Base-by-base conservation (phyloP, 441 rosid species). In the Jatropha multifida region DNA sequence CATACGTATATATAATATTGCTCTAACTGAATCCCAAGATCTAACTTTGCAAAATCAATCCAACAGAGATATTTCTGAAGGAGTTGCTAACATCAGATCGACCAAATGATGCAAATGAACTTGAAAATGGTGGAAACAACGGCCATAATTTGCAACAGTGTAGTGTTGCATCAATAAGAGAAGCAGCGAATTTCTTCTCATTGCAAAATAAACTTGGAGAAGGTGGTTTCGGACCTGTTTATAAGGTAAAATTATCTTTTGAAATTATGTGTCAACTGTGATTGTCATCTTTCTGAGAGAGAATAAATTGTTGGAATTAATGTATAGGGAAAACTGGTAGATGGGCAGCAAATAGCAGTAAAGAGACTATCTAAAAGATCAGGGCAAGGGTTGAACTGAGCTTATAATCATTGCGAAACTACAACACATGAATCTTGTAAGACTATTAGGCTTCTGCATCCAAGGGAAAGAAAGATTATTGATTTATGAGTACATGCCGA, bases 351-450 rank as follows among this genome's bases (percentile, higher is more conserved):
- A 51, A 82, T 87, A 58, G 92, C 90, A 1, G 84, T 87, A 9
- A 87, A 87, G 72, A 87, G 90, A 68, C 82, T 84, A 17, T 85
- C 89, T 8, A 81, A 66, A 40, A 77, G 73, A 54, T 85, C 90
- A 10, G 87, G 87, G 64, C 89, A 85, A 75, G 90, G 88, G 27
- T 48, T 56, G 13, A 78, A 89, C 80, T 58, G 88, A 87, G 78
- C 80, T 85, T 48, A 77, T 18, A 32, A 58, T 89, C 71, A 86
- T 89, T 23, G 86, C 90, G 20, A 86, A 73, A 73, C 71, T 89
- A 26, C 88, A 83, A 26, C 87, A 86, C 46, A 67, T 81, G 72
- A 89, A 87, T 71, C 87, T 87, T 14, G 88, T 87, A 23, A 75
- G 83, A 5, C 80, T 87, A 7, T 67, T 89, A 0, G 87, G 89